These are phyloP conservation scores for Trametes villosa DNA, from an alignment of 768 basidiomycete genomes.

Conservation along the genomic window DNA sequence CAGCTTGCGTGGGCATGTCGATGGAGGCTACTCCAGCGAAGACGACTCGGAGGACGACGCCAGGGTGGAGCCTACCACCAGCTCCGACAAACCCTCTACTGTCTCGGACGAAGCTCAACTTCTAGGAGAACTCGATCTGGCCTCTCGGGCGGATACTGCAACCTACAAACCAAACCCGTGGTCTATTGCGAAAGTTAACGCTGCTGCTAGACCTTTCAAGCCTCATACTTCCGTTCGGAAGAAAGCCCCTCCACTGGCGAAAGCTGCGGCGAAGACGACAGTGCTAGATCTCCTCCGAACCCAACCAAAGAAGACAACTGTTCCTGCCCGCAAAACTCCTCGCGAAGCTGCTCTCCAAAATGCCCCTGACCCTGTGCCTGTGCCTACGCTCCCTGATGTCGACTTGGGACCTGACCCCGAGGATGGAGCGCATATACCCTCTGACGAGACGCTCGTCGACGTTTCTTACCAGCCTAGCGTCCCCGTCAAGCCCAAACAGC, in stretches of 20 bases:
- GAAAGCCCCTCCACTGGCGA: neutral
- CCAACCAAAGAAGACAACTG: neutral
- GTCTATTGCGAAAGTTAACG: conserved; percentile 81
- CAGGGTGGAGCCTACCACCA: neutral
- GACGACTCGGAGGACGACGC: conserved; percentile 25
- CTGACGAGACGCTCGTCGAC: conserved; percentile 23
- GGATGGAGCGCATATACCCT: conserved; percentile 19
- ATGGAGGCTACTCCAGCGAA: conserved; percentile 25
- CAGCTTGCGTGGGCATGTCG: conserved; percentile 27
- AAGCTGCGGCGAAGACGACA: neutral
- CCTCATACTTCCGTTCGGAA: neutral
- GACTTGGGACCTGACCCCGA: neutral
- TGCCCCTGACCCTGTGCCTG: neutral
- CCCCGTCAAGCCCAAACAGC: neutral
- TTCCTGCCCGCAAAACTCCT: too few species aligned
- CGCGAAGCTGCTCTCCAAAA: neutral
- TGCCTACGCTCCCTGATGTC: too few species aligned
- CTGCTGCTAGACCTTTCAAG: conserved; percentile 44
- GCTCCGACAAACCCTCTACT: neutral
- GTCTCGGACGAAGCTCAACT: conserved; percentile 34
- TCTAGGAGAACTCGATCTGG: conserved; percentile 61
- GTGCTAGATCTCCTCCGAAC: conserved; percentile 5
- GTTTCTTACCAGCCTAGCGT: neutral
- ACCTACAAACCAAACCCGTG: conserved; percentile 78
- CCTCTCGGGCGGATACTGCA: conserved; percentile 61